Evolutionary conservation across 371 early-diverging fungal genomes (phyloP).

Genomic region (Syncephalastrum racemosum): DNA sequence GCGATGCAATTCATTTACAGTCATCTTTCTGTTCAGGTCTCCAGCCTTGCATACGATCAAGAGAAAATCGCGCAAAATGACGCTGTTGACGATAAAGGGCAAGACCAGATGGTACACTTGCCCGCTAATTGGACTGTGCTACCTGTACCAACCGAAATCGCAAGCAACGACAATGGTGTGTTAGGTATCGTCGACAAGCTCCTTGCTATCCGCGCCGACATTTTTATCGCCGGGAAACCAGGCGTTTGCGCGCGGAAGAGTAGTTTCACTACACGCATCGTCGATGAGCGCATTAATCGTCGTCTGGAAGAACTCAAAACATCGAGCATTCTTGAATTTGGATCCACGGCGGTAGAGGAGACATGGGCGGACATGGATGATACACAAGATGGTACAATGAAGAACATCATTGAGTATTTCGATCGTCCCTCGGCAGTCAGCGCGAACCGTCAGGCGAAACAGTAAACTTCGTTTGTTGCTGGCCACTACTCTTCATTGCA

Average conservation of each 20-base stretch:
- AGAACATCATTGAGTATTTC: conserved; percentile 24
- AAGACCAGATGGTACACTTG: background rate
- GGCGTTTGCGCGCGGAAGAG: conserved; percentile 28
- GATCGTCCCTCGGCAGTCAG: background rate
- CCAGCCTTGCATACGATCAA: conserved; percentile 17
- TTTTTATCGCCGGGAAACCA: conserved; percentile 33
- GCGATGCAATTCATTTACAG: conserved; percentile 31
- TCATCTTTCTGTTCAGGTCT: conserved; percentile 22
- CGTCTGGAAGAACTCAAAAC: conserved; percentile 1
- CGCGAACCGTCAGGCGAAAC: background rate
- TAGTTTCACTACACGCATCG: conserved; percentile 33
- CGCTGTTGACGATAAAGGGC: background rate
- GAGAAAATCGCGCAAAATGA: no score
- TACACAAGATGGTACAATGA: conserved; percentile 11
- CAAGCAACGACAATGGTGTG: conserved; percentile 19
- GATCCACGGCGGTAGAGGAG: background rate
- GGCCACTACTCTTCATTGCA: no score
- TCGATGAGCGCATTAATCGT: conserved; percentile 23
- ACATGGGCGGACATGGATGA: conserved; percentile 5
- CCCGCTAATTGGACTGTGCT: conserved; percentile 34
- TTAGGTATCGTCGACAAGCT: conserved; percentile 39
- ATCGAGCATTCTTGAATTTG: background rate
- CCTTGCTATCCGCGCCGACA: conserved; percentile 29
- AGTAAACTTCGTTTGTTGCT: background rate
- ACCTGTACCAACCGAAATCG: conserved; percentile 11